Conservation (phyloP, 1,284 basidiomycete genomes). For the Hortiboletus rubellus region DNA sequence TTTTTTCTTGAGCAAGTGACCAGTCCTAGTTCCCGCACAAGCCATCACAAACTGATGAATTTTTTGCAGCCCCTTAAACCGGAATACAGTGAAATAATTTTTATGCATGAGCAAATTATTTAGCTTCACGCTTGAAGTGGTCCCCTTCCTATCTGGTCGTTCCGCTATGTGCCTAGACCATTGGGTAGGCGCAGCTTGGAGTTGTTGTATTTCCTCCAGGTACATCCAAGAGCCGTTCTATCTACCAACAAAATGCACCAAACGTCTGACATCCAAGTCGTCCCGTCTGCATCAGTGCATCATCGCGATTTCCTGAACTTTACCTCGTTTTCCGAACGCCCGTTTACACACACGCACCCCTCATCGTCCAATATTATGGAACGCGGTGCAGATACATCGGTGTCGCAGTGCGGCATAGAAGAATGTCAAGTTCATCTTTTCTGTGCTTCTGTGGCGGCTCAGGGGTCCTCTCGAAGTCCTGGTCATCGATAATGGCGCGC, state of each 20-base stretch:
- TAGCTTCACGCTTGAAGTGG: slow-evolving; percentile 6
- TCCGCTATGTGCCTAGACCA: neutral
- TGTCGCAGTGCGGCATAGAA: slow-evolving; percentile 25
- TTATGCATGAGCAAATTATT: slow-evolving; percentile 9
- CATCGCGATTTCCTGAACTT: slow-evolving; percentile 20
- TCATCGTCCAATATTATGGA: slow-evolving; percentile 12
- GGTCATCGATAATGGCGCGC: slow-evolving; percentile 29
- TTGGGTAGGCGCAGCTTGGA: slow-evolving; percentile 3
- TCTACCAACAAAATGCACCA: neutral
- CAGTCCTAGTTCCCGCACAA: slow-evolving; percentile 26
- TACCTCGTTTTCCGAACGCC: slow-evolving; percentile 13
- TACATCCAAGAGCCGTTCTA: neutral
- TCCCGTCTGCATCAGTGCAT: slow-evolving; percentile 9
- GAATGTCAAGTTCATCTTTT: slow-evolving; percentile 22
- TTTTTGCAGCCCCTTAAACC: slow-evolving; percentile 10
- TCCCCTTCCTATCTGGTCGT: slow-evolving; percentile 1
- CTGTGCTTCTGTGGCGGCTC: slow-evolving; percentile 31
- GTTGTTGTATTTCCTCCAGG: neutral
- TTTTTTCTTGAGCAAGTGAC: slow-evolving; percentile 9
- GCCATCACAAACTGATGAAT: slow-evolving; percentile 4
- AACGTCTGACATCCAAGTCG: neutral
- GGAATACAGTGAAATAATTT: slow-evolving; percentile 10
- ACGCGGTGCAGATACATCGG: slow-evolving; percentile 17
- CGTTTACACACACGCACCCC: slow-evolving; percentile 22
- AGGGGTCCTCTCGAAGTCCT: slow-evolving; percentile 21